Percentiles rank a stretch among this genome's conserved stretches.
phyloP scores from a whole-genome alignment of 768 basidiomycete species.

The Trametes cingulata region DNA sequence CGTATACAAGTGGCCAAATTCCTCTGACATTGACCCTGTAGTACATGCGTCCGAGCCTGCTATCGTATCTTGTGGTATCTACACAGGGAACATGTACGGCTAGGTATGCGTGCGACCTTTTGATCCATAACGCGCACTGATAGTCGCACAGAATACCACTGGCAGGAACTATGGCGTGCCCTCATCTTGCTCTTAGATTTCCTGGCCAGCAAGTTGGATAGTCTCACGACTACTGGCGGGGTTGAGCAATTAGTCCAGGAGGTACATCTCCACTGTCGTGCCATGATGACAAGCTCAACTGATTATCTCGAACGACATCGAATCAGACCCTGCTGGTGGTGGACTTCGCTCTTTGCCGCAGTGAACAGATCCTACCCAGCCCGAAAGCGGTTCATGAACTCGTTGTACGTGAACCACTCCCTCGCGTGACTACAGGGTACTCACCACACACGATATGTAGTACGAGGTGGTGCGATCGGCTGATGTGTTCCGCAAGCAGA shows the following conservation, averaged over 20 bases:
- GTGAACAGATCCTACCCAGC: conserved; percentile 56
- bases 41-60: conserved; percentile 57
- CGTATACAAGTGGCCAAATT: background rate
- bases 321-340: conserved; percentile 51
- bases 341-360: conserved; percentile 49
- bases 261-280: conserved; percentile 34
- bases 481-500: conserved; percentile 48
- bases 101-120: conserved; percentile 43
- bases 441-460: conserved; percentile 33
- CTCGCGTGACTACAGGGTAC: background rate
- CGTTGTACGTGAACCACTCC: conserved; percentile 46
- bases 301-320: too few relatives aligned
- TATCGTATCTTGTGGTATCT: conserved; percentile 59
- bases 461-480: conserved; percentile 68
- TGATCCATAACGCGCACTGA: background rate
- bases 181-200: conserved; percentile 57
- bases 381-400: conserved; percentile 59
- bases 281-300: background rate
- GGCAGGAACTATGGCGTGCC: conserved; percentile 65
- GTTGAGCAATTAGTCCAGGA: conserved; percentile 55
- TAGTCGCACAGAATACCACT: conserved; percentile 55
- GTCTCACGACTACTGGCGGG: conserved; percentile 51
- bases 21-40: conserved; percentile 26
- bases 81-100: conserved; percentile 50
- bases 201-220: conserved; percentile 54